phyloP scores from a whole-genome alignment of 139 green algal species.

The Coelastrella sp. region DNA sequence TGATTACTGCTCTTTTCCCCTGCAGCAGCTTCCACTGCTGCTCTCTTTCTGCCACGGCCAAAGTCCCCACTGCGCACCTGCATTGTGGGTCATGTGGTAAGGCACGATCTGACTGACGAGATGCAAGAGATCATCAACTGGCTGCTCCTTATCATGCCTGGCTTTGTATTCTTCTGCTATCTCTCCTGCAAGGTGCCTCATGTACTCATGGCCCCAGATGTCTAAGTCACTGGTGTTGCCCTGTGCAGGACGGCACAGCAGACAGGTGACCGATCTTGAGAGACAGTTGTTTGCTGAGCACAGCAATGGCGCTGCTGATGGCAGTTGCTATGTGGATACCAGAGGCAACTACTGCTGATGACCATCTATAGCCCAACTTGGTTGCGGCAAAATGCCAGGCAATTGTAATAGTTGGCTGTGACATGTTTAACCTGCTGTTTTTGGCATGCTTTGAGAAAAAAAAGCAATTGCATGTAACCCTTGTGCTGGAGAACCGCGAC shows the following conservation, averaged over 20 bases:
- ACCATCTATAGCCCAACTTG: too few relatives aligned
- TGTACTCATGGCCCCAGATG: constrained; percentile 98
- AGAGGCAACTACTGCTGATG: too few relatives aligned
- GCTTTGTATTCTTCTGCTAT: constrained; percentile 82
- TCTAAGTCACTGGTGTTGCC: constrained; percentile 49
- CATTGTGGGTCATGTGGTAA: constrained; percentile 98
- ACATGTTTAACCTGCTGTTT: too few relatives aligned
- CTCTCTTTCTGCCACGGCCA: background rate
- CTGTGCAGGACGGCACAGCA: background rate
- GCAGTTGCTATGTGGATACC: too few relatives aligned
- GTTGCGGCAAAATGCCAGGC: too few relatives aligned
- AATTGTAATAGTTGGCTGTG: too few relatives aligned
- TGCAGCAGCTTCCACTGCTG: background rate
- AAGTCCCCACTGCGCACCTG: constrained; percentile 37
- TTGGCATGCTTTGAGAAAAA: too few relatives aligned
- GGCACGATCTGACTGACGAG: constrained; percentile 95
- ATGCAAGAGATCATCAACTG: constrained; percentile 83
- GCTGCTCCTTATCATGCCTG: constrained; percentile 34
- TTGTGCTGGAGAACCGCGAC: too few relatives aligned
- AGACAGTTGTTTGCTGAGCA: too few relatives aligned
- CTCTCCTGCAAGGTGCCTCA: constrained; percentile 94
- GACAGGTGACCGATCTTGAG: background rate
- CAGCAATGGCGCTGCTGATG: too few relatives aligned
- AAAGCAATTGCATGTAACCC: too few relatives aligned
- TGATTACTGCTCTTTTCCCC: background rate